A percentile compares a stretch with the other conserved stretches of the same genome.
phyloP scores from a whole-genome alignment of 176 grass and related monocot genomes.

The Poa annua region DNA sequence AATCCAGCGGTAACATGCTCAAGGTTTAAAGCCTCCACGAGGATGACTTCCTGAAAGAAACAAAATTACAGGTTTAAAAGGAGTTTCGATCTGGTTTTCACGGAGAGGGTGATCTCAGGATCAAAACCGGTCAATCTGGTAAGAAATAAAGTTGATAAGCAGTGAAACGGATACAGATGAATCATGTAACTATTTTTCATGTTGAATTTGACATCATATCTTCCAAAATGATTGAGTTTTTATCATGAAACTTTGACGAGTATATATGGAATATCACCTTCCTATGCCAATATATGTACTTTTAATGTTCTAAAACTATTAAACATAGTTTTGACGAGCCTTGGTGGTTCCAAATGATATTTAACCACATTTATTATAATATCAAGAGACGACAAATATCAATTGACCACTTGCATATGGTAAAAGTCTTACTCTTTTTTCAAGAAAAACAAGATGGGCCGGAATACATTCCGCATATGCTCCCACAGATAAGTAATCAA shows the following conservation, averaged over 20 bases:
- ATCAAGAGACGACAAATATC: not conserved
- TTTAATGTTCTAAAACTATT: not conserved
- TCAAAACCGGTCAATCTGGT: not conserved
- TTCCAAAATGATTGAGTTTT: not conserved
- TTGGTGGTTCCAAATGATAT: not conserved
- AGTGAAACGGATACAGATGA: not conserved
- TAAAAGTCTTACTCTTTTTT: constrained; percentile 49
- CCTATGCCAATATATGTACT: not conserved
- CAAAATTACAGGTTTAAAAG: not conserved
- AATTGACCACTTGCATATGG: not conserved
- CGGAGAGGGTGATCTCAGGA: not conserved
- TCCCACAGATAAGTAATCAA: constrained; percentile 84
- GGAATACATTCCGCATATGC: constrained; percentile 79
- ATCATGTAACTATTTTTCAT: not conserved
- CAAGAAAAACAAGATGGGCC: constrained; percentile 73
- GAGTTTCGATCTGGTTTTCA: not conserved
- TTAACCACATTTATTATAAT: not conserved
- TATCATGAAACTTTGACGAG: not conserved
- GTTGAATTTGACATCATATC: not conserved
- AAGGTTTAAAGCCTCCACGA: constrained; percentile 64
- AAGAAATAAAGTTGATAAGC: not conserved
- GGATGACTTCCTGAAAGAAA: constrained; percentile 54
- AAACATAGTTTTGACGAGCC: not conserved
- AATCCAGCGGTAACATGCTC: constrained; percentile 49
- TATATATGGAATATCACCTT: constrained; percentile 1